Conservation (phyloP, 2,329 filamentous ascomycete genomes). For the Aspergillus sclerotialis region DNA sequence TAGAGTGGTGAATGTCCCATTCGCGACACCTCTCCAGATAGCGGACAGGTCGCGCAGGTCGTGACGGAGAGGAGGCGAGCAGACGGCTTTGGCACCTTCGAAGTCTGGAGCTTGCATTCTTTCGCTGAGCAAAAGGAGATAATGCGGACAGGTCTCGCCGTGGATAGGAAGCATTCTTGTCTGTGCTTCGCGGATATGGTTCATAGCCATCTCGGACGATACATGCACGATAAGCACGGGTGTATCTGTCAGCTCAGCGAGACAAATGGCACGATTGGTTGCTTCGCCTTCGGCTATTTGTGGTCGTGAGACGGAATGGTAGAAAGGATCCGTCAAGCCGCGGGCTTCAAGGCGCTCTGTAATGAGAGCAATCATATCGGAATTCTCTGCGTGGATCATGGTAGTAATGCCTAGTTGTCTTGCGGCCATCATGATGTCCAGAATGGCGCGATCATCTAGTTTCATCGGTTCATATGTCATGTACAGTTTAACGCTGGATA, state of each 20-base stretch:
- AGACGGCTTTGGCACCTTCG: slow-evolving; percentile 49
- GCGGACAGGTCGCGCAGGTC: slow-evolving; percentile 42
- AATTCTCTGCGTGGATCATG: slow-evolving; percentile 43
- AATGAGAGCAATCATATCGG: slow-evolving; percentile 36
- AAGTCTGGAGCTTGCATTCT: slow-evolving; percentile 36
- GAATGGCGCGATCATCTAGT: slow-evolving; percentile 34
- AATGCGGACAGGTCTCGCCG: slow-evolving; percentile 54
- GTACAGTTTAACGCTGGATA: slow-evolving; percentile 42
- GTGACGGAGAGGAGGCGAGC: slow-evolving; percentile 46
- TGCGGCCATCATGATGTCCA: slow-evolving; percentile 37
- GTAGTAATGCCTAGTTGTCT: slow-evolving; percentile 38
- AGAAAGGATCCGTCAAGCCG: slow-evolving; percentile 30
- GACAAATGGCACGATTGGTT: slow-evolving; percentile 44
- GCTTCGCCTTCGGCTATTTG: slow-evolving; percentile 38
- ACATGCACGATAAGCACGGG: slow-evolving; percentile 51
- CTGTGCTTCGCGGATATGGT: slow-evolving; percentile 46
- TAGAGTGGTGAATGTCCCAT: slow-evolving; percentile 50
- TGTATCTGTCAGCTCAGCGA: slow-evolving; percentile 44
- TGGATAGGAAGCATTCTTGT: slow-evolving; percentile 46
- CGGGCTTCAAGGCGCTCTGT: slow-evolving; percentile 31
- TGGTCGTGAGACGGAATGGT: slow-evolving; percentile 37
- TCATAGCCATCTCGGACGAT: slow-evolving; percentile 41
- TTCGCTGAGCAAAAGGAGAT: slow-evolving; percentile 49
- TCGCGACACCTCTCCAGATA: slow-evolving; percentile 46
- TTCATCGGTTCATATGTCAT: slow-evolving; percentile 41